Percentiles rank a stretch among this genome's conserved stretches.
Conservation (phyloP, 1,139 yeast genomes). For the Arxiozyma heterogenica region DNA sequence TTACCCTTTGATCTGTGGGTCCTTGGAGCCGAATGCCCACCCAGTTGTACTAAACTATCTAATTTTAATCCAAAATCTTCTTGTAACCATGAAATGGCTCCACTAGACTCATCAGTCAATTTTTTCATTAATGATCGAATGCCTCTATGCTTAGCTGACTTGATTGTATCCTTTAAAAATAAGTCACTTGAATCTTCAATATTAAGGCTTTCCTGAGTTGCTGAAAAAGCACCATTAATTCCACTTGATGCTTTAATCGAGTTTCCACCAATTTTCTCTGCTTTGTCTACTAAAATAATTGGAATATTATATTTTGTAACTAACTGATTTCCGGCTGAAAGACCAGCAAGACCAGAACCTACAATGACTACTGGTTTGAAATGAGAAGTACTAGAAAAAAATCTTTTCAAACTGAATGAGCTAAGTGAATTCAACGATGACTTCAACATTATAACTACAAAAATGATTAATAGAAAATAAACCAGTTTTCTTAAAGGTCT, state of each 20-base stretch:
- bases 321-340: constrained; percentile 63
- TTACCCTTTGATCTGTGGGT: constrained; percentile 60
- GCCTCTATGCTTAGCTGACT: constrained; percentile 56
- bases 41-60: constrained; percentile 55
- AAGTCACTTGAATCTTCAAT: constrained; percentile 48
- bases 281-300: constrained; percentile 55
- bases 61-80: constrained; percentile 51
- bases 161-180: constrained; percentile 55
- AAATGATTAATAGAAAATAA: not conserved
- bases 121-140: constrained; percentile 36
- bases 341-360: constrained; percentile 77
- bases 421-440: not conserved
- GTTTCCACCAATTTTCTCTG: constrained; percentile 62
- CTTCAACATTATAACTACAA: not conserved
- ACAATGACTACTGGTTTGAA: constrained; percentile 45
- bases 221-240: constrained; percentile 64
- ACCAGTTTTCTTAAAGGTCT: constrained; percentile 3
- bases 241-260: constrained; percentile 79
- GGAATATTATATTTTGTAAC: constrained; percentile 42
- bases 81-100: constrained; percentile 67
- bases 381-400: not conserved
- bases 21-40: constrained; percentile 67
- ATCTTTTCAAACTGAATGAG: not conserved
- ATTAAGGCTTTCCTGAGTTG: constrained; percentile 44
- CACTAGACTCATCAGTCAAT: constrained; percentile 37